These are phyloP conservation scores for Stereum hirsutum DNA, from an alignment of 1,284 basidiomycete species.

Conservation along the genomic window DNA sequence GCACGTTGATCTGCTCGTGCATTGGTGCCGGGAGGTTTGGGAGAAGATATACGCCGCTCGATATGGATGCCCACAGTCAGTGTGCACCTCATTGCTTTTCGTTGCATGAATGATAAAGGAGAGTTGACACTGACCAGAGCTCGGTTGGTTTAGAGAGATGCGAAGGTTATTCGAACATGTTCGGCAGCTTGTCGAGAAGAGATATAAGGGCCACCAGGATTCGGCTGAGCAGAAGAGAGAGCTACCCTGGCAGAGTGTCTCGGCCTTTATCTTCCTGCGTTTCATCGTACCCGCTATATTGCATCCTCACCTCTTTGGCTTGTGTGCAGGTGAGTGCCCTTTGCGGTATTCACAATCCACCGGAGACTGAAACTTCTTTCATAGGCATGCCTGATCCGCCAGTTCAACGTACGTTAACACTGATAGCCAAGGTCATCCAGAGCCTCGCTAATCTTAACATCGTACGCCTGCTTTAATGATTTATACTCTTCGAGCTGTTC, in stretches of 20 bases:
- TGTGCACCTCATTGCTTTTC: slow-evolving; percentile 9
- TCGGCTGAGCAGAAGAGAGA: slow-evolving; percentile 36
- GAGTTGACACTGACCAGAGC: too few species aligned
- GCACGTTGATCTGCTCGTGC: slow-evolving; percentile 59
- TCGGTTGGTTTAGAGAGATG: slow-evolving; percentile 50
- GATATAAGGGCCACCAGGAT: slow-evolving; percentile 35
- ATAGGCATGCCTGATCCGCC: slow-evolving; percentile 54
- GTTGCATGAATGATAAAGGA: slow-evolving; percentile 9
- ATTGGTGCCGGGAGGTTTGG: slow-evolving; percentile 76
- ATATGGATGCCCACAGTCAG: slow-evolving; percentile 67
- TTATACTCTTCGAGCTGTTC: neutral
- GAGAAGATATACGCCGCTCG: slow-evolving; percentile 66
- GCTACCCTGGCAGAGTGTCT: slow-evolving; percentile 72
- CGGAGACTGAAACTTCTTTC: neutral
- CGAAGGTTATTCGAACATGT: slow-evolving; percentile 64
- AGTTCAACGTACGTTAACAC: slow-evolving; percentile 65
- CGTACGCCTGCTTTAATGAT: slow-evolving; percentile 37
- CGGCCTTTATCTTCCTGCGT: slow-evolving; percentile 77
- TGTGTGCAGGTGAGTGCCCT: slow-evolving; percentile 49
- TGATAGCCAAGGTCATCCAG: slow-evolving; percentile 74
- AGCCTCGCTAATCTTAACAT: slow-evolving; percentile 71
- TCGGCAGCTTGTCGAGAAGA: slow-evolving; percentile 58
- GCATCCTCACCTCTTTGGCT: slow-evolving; percentile 68
- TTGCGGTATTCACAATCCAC: neutral
- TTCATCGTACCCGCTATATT: slow-evolving; percentile 79